phyloP scores from a whole-genome alignment of 1,284 basidiomycete genomes.

The Lignosus rhinocerotis region DNA sequence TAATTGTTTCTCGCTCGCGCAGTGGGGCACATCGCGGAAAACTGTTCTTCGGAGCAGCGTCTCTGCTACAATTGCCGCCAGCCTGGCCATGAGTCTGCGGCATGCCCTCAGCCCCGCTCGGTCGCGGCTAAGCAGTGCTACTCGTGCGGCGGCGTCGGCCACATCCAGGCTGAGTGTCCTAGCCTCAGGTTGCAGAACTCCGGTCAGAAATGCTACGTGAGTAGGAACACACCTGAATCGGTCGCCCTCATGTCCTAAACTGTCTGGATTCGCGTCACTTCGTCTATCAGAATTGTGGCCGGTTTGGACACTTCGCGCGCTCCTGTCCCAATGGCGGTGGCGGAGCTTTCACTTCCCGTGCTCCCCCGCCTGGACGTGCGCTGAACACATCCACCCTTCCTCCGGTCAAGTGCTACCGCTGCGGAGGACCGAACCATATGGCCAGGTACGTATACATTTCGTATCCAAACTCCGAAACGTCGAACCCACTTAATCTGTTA shows the following conservation, averaged over 20 bases:
- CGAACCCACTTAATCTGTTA: slow-evolving; percentile 3
- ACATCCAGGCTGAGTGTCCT: slow-evolving; percentile 84
- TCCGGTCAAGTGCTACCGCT: slow-evolving; percentile 81
- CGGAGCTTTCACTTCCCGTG: slow-evolving; percentile 58
- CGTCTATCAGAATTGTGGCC: slow-evolving; percentile 65
- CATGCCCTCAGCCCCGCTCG: slow-evolving; percentile 82
- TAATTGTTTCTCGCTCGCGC: slow-evolving; percentile 19
- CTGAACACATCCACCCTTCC: slow-evolving; percentile 77
- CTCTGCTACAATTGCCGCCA: slow-evolving; percentile 92
- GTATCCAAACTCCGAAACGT: neutral
- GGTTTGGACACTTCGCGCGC: slow-evolving; percentile 79
- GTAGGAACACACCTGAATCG: slow-evolving; percentile 26
- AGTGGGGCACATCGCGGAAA: slow-evolving; percentile 92
- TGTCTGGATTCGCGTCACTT: slow-evolving; percentile 64
- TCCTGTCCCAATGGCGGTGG: slow-evolving; percentile 58
- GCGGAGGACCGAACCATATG: slow-evolving; percentile 81
- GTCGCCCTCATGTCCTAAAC: neutral
- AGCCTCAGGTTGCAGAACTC: slow-evolving; percentile 67
- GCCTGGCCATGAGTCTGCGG: slow-evolving; percentile 87
- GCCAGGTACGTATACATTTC: slow-evolving; percentile 51
- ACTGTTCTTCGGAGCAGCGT: slow-evolving; percentile 82
- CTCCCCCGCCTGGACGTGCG: slow-evolving; percentile 68
- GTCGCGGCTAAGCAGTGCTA: slow-evolving; percentile 80
- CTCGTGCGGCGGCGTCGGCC: slow-evolving; percentile 75
- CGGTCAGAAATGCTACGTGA: slow-evolving; percentile 82